A percentile compares a stretch with the other conserved stretches of the same genome.
Conservation (phyloP, 169 alveolate genomes). For the Plasmodium vivax region DNA sequence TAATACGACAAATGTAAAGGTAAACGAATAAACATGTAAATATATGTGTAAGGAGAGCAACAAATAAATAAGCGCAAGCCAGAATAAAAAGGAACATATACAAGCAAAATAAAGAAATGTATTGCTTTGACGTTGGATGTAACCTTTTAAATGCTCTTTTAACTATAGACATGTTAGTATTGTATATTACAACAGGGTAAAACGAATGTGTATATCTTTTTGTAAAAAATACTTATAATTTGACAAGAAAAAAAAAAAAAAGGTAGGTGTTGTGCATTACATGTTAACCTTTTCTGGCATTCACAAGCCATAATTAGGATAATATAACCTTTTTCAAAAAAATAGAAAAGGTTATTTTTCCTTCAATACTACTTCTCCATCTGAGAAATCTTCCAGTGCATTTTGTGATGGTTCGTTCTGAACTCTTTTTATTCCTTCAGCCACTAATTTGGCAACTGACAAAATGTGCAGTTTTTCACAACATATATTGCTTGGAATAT, state of each 20-base stretch:
- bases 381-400: conserved; percentile 86
- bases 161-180: conserved; percentile 53
- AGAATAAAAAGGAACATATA: not conserved
- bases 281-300: not conserved
- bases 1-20: not conserved
- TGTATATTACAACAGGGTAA: conserved; percentile 19
- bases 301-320: not conserved
- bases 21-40: not conserved
- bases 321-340: conserved; percentile 82
- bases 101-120: conserved; percentile 10
- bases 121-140: not conserved
- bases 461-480: conserved; percentile 80
- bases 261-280: not conserved
- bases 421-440: conserved; percentile 86
- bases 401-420: conserved; percentile 75
- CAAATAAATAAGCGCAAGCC: conserved; percentile 8
- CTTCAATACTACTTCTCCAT: conserved; percentile 85
- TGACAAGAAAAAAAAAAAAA: not conserved
- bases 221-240: not conserved
- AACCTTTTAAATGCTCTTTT: conserved; percentile 17
- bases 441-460: conserved; percentile 83
- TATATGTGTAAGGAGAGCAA: not conserved
- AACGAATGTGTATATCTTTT: conserved; percentile 8
- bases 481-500: conserved; percentile 75
- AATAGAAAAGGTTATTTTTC: conserved; percentile 88